phyloP scores from a whole-genome alignment of 2,329 filamentous ascomycete genomes.

The Colletotrichum trifolii region DNA sequence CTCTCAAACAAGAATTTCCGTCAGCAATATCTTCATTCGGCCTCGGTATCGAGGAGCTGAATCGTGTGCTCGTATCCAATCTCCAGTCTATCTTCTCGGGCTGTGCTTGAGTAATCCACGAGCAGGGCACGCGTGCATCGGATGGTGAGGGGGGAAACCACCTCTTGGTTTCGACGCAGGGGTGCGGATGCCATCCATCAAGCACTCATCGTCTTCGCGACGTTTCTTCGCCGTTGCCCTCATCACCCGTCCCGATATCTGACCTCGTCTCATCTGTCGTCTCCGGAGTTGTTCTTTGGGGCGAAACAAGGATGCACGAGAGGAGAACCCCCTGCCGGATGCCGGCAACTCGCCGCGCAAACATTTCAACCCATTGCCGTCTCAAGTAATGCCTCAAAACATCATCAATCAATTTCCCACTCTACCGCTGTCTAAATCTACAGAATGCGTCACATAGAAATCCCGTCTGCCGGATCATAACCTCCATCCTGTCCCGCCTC shows the following conservation, averaged over 20 bases:
- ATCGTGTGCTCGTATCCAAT: neutral
- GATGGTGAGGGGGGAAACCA: neutral
- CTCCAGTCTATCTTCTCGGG: neutral
- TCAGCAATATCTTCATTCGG: conserved; percentile 3
- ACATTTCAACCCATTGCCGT: conserved; percentile 8
- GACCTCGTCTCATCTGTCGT: neutral
- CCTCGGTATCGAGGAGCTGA: conserved; percentile 7
- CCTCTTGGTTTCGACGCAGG: neutral
- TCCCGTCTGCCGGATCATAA: conserved; percentile 4
- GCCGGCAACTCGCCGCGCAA: conserved; percentile 1
- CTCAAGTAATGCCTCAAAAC: neutral
- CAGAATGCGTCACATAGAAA: neutral
- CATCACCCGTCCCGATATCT: neutral
- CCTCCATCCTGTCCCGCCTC: neutral
- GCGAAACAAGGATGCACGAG: conserved; percentile 7
- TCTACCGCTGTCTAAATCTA: neutral
- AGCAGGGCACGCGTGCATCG: neutral
- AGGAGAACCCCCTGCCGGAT: neutral
- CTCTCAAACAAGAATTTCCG: neutral
- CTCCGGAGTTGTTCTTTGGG: neutral
- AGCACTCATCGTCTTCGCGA: no score
- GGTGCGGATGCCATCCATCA: neutral
- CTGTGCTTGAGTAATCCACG: conserved; percentile 1
- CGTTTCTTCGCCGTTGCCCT: neutral
- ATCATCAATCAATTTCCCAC: conserved; percentile 2